Conservation (phyloP, 2,329 filamentous ascomycete genomes). For the Calonectria hawksworthii region DNA sequence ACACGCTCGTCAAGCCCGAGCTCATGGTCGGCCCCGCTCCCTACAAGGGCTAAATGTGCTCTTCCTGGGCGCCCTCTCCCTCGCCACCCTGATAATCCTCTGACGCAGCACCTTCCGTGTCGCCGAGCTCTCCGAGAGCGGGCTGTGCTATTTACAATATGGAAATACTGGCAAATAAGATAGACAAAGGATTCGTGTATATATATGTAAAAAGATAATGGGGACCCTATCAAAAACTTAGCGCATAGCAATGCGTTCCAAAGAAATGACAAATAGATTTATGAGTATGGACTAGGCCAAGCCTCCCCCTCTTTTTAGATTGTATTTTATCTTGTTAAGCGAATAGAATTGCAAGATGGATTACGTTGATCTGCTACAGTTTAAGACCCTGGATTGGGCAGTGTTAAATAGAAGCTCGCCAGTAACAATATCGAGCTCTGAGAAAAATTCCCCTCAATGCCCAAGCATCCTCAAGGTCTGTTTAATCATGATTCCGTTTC, state of each 20-base stretch:
- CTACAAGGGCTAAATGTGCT: slow-evolving; percentile 63
- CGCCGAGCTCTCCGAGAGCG: slow-evolving; percentile 72
- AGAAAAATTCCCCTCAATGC: slow-evolving; percentile 2
- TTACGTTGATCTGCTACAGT: background rate
- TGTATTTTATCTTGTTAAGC: background rate
- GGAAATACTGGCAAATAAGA: background rate
- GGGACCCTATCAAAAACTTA: background rate
- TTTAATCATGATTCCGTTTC: too few relatives aligned
- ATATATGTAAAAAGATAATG: background rate
- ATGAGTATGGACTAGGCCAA: background rate
- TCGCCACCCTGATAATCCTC: slow-evolving; percentile 75
- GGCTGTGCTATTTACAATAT: too few relatives aligned
- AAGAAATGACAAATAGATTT: background rate
- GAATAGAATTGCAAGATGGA: background rate
- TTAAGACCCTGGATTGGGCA: background rate
- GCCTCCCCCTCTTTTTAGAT: background rate
- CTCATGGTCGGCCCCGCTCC: slow-evolving; percentile 90
- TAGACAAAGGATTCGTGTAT: slow-evolving; percentile 39
- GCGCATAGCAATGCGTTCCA: slow-evolving; percentile 35
- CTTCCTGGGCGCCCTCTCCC: slow-evolving; percentile 67
- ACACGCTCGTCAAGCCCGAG: slow-evolving; percentile 90
- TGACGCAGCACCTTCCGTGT: slow-evolving; percentile 76
- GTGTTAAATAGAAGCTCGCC: slow-evolving; percentile 54
- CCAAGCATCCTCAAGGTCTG: slow-evolving; percentile 61
- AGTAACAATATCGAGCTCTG: slow-evolving; percentile 65